Evolutionary conservation across 352 stramenopile species (phyloP).

Genomic region (Discostella stelligera): DNA sequence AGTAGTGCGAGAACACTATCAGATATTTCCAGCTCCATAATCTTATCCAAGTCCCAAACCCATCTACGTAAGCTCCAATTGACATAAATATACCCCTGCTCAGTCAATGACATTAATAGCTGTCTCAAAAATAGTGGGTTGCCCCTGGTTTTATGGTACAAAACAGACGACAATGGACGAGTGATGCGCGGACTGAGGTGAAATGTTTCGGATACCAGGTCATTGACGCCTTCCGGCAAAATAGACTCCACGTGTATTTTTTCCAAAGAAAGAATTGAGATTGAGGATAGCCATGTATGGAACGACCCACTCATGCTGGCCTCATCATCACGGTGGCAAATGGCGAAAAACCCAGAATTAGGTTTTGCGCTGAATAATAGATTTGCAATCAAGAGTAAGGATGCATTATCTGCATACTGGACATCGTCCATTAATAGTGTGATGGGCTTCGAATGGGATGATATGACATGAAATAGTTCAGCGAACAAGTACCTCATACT

Average conservation of each 20-base stretch:
- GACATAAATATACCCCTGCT: no score
- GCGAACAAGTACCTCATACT: no score
- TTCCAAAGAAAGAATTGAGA: slow-evolving; percentile 21
- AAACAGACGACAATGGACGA: slow-evolving; percentile 26
- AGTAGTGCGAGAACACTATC: slow-evolving; percentile 41
- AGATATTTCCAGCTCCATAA: slow-evolving; percentile 29
- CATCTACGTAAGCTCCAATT: no score
- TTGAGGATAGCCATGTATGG: slow-evolving; percentile 18
- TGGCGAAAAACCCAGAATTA: slow-evolving; percentile 28
- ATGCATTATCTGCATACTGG: slow-evolving; percentile 37
- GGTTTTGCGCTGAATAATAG: slow-evolving; percentile 16
- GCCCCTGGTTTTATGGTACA: slow-evolving; percentile 17
- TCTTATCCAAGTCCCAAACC: no score
- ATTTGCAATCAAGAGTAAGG: slow-evolving; percentile 28
- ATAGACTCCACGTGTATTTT: slow-evolving; percentile 30
- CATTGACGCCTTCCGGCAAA: slow-evolving; percentile 26
- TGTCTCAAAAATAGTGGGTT: slow-evolving; percentile 19
- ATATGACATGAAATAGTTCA: slow-evolving; percentile 13
- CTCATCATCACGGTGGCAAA: slow-evolving; percentile 41
- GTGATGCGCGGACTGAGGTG: slow-evolving; percentile 35
- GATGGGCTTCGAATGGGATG: slow-evolving; percentile 10
- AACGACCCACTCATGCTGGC: slow-evolving; percentile 9
- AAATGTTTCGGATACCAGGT: slow-evolving; percentile 39
- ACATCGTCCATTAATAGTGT: slow-evolving; percentile 39
- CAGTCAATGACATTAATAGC: slow-evolving; percentile 18